Evolutionary conservation across 2,329 filamentous ascomycete species (phyloP).

Genomic region (Ceratocystis albifundus): DNA sequence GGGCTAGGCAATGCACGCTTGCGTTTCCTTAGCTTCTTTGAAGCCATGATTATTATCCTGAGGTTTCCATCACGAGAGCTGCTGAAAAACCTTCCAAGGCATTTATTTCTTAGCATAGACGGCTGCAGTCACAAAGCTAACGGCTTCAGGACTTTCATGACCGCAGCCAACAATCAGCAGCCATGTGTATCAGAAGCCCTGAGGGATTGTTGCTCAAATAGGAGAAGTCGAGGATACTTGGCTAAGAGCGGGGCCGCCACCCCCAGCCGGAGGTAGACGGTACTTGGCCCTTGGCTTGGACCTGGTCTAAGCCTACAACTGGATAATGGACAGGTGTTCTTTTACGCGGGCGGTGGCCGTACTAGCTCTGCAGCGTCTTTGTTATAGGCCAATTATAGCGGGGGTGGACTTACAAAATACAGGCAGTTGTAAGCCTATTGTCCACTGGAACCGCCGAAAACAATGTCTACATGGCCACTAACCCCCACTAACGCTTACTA

Average conservation of each 20-base stretch:
- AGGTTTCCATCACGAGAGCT: neutral
- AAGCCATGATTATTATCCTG: no score
- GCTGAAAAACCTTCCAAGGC: neutral
- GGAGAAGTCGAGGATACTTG: neutral
- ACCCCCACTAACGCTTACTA: no score
- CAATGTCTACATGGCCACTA: neutral
- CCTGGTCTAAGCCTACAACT: neutral
- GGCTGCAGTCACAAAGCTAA: neutral
- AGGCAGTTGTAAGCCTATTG: neutral
- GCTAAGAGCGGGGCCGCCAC: neutral
- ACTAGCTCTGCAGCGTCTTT: neutral
- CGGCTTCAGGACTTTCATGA: neutral
- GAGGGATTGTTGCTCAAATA: neutral
- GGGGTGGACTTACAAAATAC: conserved; percentile 5
- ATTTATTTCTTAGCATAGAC: no score
- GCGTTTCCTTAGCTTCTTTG: neutral
- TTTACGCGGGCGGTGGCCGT: neutral
- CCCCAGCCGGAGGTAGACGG: neutral
- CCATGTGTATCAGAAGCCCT: neutral
- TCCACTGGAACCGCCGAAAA: neutral
- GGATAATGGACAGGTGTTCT: conserved; percentile 14
- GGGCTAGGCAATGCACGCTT: neutral
- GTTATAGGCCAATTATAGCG: neutral
- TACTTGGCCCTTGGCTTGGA: neutral
- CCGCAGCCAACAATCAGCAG: neutral